phyloP scores from a whole-genome alignment of 2,329 filamentous ascomycete species.

The Neopestalotiopsis sp. region DNA sequence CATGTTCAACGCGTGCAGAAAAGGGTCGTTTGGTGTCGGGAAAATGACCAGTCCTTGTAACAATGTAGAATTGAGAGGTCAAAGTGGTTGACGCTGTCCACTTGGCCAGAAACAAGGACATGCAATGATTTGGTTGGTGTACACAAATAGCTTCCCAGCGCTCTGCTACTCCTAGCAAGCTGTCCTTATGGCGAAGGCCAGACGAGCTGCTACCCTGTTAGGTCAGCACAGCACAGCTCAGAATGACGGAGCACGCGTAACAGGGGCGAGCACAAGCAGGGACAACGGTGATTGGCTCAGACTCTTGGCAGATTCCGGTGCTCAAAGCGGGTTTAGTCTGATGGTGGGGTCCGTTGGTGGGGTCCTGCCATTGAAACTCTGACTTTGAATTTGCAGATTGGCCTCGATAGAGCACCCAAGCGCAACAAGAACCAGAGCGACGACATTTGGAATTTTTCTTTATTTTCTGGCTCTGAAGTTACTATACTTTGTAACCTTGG shows the following conservation, averaged over 20 bases:
- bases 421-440: neutral
- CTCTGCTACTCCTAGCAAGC: conserved; percentile 18
- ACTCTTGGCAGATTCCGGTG: neutral
- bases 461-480: no score
- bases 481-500: no score
- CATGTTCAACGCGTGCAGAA: conserved; percentile 32
- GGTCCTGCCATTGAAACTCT: neutral
- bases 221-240: conserved; percentile 1
- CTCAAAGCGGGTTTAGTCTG: neutral
- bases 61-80: neutral
- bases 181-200: conserved; percentile 19
- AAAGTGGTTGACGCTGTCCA: neutral
- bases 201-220: neutral
- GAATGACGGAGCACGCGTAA: conserved; percentile 3
- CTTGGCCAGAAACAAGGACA: neutral
- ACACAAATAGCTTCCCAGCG: neutral
- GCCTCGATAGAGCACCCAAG: neutral
- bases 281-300: neutral
- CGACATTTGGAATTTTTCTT: neutral
- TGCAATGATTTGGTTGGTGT: neutral
- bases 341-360: neutral
- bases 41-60: neutral
- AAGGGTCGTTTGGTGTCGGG: neutral
- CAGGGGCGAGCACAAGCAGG: neutral
- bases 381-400: conserved; percentile 4